Base-by-base conservation (phyloP, 768 basidiomycete species). In the Mycena kentingensis region DNA sequence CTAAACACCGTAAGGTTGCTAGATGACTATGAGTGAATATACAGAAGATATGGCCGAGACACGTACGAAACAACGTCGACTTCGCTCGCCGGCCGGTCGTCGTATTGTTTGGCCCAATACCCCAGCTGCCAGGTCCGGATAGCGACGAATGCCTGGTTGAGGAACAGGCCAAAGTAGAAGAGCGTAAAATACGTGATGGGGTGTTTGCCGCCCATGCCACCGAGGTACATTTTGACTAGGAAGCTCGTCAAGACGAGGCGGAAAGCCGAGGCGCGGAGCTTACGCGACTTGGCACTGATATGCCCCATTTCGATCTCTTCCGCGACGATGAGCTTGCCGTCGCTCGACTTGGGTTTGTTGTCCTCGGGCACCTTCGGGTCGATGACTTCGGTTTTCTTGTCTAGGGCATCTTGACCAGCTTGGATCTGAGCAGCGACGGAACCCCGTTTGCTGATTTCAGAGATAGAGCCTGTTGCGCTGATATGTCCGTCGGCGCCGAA, bases 301-400 rank as follows among this genome's bases (percentile, higher is more conserved):
- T 78, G 79, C 0, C 85, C 84, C 41, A 76, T 71, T 3, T 71
- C 73, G 31, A 85, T 74, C 60, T 88, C 86, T 62, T 88, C 87
- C 0, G 76, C 77, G 10, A 84, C 64, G 35, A 86, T 77, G 7
- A 87, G 72, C 60, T 85, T 84, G 3, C 83, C 83, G 42, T 74
- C 74, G 1, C 49, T 29, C 27, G 61, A 62, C 37, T 68, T 66
- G 15, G 61, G 52, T 19, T 46, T 46, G 24, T 54, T 60, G 21
- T 54, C 58, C 7, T 44, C 52, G 12, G 61, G 54, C 2, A 55
- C 35, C 39, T 62, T 47, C 7, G 50, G 18, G 36, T 63, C 65
- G 22, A 59, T 54, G 52, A 67, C 62, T 35, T 65, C 62, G 28
- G 66, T 63, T 7, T 31, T 8, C 58, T 65, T 58, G 43, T 68